Evolutionary conservation across 2,329 filamentous ascomycete genomes (phyloP).

Genomic region (Arthrinium phaeospermum): DNA sequence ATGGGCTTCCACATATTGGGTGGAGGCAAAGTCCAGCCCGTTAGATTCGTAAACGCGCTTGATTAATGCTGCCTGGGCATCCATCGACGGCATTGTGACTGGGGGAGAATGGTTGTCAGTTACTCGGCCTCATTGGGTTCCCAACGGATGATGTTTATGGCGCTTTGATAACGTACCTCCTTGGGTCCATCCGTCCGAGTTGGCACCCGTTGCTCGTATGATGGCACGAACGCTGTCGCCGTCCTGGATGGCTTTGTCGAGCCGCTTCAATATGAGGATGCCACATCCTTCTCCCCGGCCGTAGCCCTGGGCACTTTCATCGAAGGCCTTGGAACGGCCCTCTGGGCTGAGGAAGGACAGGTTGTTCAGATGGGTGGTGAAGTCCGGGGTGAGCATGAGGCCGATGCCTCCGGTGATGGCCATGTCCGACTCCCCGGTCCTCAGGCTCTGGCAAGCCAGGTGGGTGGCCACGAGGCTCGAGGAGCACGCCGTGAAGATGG

Average conservation of each 20-base stretch:
- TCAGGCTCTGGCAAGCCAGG: conserved; percentile 23
- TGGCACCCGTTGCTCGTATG: no score
- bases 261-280: neutral
- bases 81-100: no score
- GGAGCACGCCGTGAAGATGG: neutral
- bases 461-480: conserved; percentile 22
- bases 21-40: no score
- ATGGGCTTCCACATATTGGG: no score
- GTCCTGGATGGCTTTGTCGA: neutral
- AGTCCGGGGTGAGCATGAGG: conserved; percentile 11
- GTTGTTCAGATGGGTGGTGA: neutral
- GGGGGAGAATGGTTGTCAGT: no score
- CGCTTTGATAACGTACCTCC: no score
- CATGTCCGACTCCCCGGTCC: conserved; percentile 12
- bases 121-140: no score
- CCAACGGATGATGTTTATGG: no score
- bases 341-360: conserved; percentile 2
- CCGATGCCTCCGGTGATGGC: conserved; percentile 23
- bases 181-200: no score
- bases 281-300: neutral
- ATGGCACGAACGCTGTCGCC: no score
- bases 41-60: no score
- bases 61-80: no score
- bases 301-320: conserved; percentile 13
- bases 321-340: neutral